Evolutionary conservation across 2,329 filamentous ascomycete species (phyloP).

Genomic region (Fusarium tuaranense): DNA sequence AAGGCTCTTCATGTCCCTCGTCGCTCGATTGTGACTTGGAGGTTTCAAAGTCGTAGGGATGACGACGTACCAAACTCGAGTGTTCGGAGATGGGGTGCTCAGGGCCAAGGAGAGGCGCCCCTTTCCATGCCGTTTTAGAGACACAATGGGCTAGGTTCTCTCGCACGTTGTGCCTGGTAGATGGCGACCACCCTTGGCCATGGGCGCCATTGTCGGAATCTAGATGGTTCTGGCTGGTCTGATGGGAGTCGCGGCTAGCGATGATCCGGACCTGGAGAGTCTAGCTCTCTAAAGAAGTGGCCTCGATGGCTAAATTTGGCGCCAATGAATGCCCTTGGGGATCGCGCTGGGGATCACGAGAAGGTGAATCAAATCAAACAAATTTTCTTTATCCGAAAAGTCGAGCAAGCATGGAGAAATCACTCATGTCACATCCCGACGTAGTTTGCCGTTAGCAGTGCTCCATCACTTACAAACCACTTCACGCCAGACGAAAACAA

Average conservation of each 20-base stretch:
- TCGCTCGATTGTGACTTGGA: background rate
- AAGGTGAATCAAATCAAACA: background rate
- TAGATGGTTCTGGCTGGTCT: background rate
- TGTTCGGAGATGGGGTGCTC: background rate
- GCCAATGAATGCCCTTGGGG: background rate
- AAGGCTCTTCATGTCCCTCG: fast-evolving
- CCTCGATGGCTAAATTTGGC: background rate
- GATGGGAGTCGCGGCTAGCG: background rate
- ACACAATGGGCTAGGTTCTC: background rate
- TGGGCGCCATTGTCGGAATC: background rate
- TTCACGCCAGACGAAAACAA: background rate
- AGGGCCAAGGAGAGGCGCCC: background rate
- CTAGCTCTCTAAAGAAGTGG: background rate
- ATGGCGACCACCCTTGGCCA: too few relatives aligned
- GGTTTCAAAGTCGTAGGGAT: background rate
- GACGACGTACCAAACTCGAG: background rate
- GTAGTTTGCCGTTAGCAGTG: background rate
- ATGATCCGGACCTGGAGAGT: background rate
- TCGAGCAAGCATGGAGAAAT: background rate
- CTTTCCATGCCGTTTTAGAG: background rate
- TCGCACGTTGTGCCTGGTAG: too few relatives aligned
- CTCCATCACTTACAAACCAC: background rate
- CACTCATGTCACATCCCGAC: background rate
- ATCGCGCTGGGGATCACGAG: background rate
- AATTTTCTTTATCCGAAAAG: background rate